Percentiles rank a stretch among this genome's conserved stretches.
These are phyloP conservation scores for Tylopilus subfusipes DNA, from an alignment of 768 basidiomycete species.

Conservation along the genomic window DNA sequence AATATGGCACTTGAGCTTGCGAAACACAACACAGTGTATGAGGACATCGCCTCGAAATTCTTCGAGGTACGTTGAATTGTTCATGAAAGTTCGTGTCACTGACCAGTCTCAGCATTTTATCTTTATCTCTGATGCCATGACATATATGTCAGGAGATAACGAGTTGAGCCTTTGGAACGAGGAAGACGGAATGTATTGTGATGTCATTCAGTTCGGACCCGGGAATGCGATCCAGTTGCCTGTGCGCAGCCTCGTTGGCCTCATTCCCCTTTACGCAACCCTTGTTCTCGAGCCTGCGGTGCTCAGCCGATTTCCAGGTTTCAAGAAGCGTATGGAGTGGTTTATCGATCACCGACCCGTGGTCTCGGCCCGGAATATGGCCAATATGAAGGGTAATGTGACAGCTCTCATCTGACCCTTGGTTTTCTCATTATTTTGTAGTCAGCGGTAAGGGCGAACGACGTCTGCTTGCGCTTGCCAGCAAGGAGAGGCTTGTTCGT, in stretches of 20 bases:
- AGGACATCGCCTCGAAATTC: conserved; percentile 99
- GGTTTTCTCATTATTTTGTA: conserved; percentile 10
- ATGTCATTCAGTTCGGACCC: conserved; percentile 86
- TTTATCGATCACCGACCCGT: conserved; percentile 92
- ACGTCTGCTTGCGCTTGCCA: conserved; percentile 82
- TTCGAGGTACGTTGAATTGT: conserved; percentile 57
- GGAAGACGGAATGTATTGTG: conserved; percentile 97
- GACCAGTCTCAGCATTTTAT: conserved; percentile 75
- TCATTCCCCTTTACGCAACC: conserved; percentile 95
- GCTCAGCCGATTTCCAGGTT: conserved; percentile 91
- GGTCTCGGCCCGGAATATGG: conserved; percentile 88
- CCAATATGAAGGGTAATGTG: conserved; percentile 81
- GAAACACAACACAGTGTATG: conserved; percentile 96
- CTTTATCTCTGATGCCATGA: conserved; percentile 99
- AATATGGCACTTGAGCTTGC: conserved; percentile 97
- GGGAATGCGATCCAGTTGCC: conserved; percentile 86
- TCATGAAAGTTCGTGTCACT: conserved; percentile 1
- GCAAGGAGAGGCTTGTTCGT: conserved; percentile 82
- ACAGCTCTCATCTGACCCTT: not conserved
- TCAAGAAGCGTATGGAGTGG: conserved; percentile 99
- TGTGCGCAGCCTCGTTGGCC: conserved; percentile 91
- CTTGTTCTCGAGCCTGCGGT: conserved; percentile 87
- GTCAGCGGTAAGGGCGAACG: conserved; percentile 78
- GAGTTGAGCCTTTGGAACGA: conserved; percentile 92
- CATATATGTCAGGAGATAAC: conserved; percentile 74